Conservation (phyloP, 2,329 filamentous ascomycete genomes). For the Aspergillus tubingensis region DNA sequence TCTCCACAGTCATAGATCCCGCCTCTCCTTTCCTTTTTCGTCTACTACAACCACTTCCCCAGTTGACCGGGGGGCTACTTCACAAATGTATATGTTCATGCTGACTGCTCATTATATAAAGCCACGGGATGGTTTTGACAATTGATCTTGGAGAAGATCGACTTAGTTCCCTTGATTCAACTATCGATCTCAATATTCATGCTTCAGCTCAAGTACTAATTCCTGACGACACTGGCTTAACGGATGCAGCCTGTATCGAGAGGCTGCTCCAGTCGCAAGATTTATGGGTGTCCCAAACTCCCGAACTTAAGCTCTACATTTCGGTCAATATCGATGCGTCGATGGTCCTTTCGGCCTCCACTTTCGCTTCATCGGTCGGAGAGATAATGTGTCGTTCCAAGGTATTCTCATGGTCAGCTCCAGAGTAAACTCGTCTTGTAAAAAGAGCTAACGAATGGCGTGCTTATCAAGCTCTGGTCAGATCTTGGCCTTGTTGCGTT, state of each 20-base stretch:
- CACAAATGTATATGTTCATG: background rate
- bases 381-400: conserved; percentile 28
- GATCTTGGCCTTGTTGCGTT: conserved; percentile 30
- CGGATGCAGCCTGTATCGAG: background rate
- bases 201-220: conserved; percentile 21
- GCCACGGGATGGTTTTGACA: conserved; percentile 23
- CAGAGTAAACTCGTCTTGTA: background rate
- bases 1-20: background rate
- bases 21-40: background rate
- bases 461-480: conserved; percentile 32
- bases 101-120: background rate
- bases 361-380: conserved; percentile 21
- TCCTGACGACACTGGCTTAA: background rate
- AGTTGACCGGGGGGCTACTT: background rate
- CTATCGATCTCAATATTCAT: conserved; percentile 23
- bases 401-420: conserved; percentile 15
- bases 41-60: background rate
- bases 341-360: background rate
- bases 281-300: conserved; percentile 33
- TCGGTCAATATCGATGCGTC: conserved; percentile 17
- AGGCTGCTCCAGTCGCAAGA: conserved; percentile 11
- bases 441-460: background rate
- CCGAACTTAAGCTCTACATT: conserved; percentile 32
- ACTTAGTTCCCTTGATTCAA: conserved; percentile 15
- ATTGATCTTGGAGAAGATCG: conserved; percentile 26